phyloP scores from a whole-genome alignment of 768 basidiomycete genomes.

The Myochromella boudieri region DNA sequence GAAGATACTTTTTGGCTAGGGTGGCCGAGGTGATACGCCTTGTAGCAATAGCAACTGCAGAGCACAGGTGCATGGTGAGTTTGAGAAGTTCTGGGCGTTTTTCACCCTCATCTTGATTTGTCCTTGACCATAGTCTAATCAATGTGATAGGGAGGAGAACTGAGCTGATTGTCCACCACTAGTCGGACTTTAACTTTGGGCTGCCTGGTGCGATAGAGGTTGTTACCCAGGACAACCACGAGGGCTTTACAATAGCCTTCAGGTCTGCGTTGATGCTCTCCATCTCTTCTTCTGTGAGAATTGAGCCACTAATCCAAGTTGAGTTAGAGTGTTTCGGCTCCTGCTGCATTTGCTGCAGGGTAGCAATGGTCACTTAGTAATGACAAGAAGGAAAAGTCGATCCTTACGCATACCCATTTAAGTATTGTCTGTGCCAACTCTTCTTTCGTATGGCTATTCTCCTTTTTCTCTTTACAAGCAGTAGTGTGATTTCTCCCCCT shows the following conservation, averaged over 20 bases:
- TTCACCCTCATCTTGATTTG: not conserved
- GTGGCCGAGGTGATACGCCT: constrained; percentile 16
- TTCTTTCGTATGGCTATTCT: too few relatives aligned
- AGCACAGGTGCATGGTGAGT: constrained; percentile 28
- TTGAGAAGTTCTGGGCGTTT: constrained; percentile 28
- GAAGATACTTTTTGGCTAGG: constrained; percentile 5
- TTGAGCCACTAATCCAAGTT: too few relatives aligned
- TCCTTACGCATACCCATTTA: too few relatives aligned
- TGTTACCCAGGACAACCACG: constrained; percentile 20
- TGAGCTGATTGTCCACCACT: constrained; percentile 34
- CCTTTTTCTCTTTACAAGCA: too few relatives aligned
- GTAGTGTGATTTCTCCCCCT: too few relatives aligned
- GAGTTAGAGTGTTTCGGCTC: too few relatives aligned
- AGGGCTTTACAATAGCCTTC: constrained; percentile 19
- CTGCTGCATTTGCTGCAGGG: too few relatives aligned
- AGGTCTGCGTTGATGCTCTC: constrained; percentile 1
- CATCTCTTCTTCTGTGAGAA: constrained; percentile 11
- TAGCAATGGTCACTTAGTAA: too few relatives aligned
- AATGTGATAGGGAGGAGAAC: constrained; percentile 36
- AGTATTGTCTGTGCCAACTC: too few relatives aligned
- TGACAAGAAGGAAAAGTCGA: too few relatives aligned
- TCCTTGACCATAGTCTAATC: constrained; percentile 31
- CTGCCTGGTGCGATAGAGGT: constrained; percentile 19
- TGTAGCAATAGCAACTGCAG: constrained; percentile 28
- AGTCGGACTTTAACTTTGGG: constrained; percentile 32